Base-by-base conservation (phyloP, 2,329 filamentous ascomycete genomes). In the Venturiaceae sp. region DNA sequence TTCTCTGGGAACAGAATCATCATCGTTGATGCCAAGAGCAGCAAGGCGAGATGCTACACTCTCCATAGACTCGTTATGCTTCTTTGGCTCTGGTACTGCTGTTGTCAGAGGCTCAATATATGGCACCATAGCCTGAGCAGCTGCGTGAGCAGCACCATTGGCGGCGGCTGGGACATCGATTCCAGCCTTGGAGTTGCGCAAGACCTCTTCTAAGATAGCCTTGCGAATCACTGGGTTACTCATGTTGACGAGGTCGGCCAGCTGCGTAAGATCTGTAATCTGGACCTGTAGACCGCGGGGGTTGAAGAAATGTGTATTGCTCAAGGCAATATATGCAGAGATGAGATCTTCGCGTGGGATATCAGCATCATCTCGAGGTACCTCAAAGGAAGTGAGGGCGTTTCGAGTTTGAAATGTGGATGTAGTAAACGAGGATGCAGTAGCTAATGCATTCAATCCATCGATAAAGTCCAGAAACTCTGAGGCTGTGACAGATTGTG, bases 261-360 rank as follows among this genome's bases (percentile, higher is more conserved):
- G 56, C 23, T 58, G 33, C 16, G 34, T 13, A 16, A 59, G 57
- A 33, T 59, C 30, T 7, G 36, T 19, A 23, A 59, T 30, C 19
- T 47, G 57, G 4, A 55, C 50, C 11, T 34, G 50, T 11, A 59
- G 37, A 28, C 56, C 56, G n/a, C 56, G 57, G 30, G 57, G 57
- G 26, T 55, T 44, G 57, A 59, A 55, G 57, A 59, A 55, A 19
- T 55, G 34, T 19, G 57, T 39, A 47, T 59, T 59, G 56, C 56
- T 58, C 32, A 58, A 41, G 2, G 41, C 21, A 16, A 58, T 33
- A 30, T 36, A 58, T 14, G 56, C 56, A 30, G 30, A 28, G 13
- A 58, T 33, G n/a, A 52, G 32, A n/a, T 58, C 41, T 30, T 58
- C 32, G 28, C 34, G 28, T n/a, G 30, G 28, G 19, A 58, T 37